These are phyloP conservation scores for Cytospora leucostoma DNA, from an alignment of 2,329 filamentous ascomycete species.

Conservation along the genomic window DNA sequence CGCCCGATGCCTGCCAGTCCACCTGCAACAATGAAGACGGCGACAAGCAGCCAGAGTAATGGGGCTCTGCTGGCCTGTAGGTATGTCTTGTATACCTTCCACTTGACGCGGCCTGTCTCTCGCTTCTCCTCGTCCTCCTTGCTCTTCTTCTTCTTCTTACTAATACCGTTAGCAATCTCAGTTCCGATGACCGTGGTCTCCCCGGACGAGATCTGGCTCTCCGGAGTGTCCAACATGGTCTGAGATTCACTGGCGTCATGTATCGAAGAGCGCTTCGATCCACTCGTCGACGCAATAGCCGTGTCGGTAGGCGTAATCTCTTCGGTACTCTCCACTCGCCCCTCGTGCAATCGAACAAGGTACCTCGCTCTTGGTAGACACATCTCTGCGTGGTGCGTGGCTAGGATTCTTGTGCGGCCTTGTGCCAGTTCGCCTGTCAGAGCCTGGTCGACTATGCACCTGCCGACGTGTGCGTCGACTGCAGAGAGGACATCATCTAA, in stretches of 20 bases:
- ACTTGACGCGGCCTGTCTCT: conserved; percentile 39
- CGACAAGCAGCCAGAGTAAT: conserved; percentile 34
- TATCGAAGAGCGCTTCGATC: conserved; percentile 19
- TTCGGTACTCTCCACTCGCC: conserved; percentile 33
- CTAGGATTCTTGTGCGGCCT: conserved; percentile 63
- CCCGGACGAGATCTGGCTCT: conserved; percentile 24
- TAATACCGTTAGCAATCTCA: conserved; percentile 21
- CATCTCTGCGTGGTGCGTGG: conserved; percentile 53
- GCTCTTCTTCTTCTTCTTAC: conserved; percentile 26
- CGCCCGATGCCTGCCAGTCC: conserved; percentile 34
- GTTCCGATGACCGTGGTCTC: conserved; percentile 17
- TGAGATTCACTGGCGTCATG: conserved; percentile 26
- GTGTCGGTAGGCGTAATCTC: conserved; percentile 21
- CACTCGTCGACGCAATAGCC: conserved; percentile 12
- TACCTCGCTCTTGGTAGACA: conserved; percentile 37
- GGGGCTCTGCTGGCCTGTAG: conserved; percentile 36
- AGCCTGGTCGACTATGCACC: conserved; percentile 53
- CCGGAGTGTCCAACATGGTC: conserved; percentile 21
- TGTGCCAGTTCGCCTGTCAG: conserved; percentile 51
- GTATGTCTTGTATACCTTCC: conserved; percentile 39
- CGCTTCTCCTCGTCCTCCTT: conserved; percentile 35
- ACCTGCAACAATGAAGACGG: conserved; percentile 30
- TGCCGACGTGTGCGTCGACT: conserved; percentile 45
- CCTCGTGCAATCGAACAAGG: conserved; percentile 35
- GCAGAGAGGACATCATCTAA: conserved; percentile 56